Base-by-base conservation (phyloP, 129 eudicot species). In the Rutidosis leptorrhynchoides region DNA sequence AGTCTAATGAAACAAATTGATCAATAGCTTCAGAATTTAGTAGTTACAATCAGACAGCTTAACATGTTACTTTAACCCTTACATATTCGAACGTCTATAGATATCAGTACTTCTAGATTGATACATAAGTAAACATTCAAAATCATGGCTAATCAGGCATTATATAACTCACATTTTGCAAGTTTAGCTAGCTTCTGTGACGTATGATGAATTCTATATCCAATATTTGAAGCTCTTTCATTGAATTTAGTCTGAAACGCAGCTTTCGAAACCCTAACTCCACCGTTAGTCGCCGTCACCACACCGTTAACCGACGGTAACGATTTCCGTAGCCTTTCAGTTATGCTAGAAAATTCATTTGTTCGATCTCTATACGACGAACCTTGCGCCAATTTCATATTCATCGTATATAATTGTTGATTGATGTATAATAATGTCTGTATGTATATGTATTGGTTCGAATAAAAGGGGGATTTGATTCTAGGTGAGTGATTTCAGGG, bases 101-200 rank as follows among this genome's bases (percentile, higher is more conserved):
- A 22, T 1, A 62, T 27, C 2, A 15, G 24, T 52, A 2, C 10
- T 16, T 12, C 48, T 62, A 51, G 21, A 6, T 14, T 16, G 64
- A 58, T 16, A 26, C 52, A 33, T 20, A 40, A 62, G 43, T 9
- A 33, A 35, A 20, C 52, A 62, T 12, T 40, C 72, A n/a, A n/a
- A n/a, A n/a, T n/a, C n/a, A n/a, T n/a, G n/a, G n/a, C n/a, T n/a
- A n/a, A n/a, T n/a, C n/a, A n/a, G n/a, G n/a, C n/a, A n/a, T 19
- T 54, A 6, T 57, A 48, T 0, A 27, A 78, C 87, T 80, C 78
- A 91, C 97, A 83, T 79, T 85, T 81, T 0, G 98, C 95, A 5
- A 91, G 87, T 72, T 87, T 91, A 4, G 94, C 79, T n/a, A 91
- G 90, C 82, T 91, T 87, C 83, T 83, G 90, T 51, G 98, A 91